Base-by-base conservation (phyloP, 1,284 basidiomycete genomes). In the Farysia itapuensis region DNA sequence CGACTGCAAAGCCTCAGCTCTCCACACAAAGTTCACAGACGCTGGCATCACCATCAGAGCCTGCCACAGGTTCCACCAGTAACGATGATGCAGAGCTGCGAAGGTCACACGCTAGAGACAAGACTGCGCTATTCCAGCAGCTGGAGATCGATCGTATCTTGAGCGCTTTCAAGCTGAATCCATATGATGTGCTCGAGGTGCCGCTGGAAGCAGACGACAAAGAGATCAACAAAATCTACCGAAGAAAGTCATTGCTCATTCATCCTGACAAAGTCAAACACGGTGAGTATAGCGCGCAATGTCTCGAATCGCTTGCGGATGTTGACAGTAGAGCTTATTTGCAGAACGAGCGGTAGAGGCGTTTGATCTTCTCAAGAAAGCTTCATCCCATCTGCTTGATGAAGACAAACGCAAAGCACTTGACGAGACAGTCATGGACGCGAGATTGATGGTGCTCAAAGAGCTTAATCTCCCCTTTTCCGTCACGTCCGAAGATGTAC, bases 241-340 rank as follows among this genome's bases (percentile, higher is more conserved):
- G 82, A 45, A 81, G 80, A 69, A 82, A 81, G 67, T 81, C 80
- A 14, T 75, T 83, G 49, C 67, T 82, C 68, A 82, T 83, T 39
- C 82, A 83, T 64, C 82, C 82, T 13, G 82, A 83, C 72, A 83
- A 82, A 74, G 81, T 81, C 63, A 79, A 82, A 68, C 80, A 82
- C 68, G 51, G 63, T 52, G 43, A 39, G 58, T 37, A n/a, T n/a
- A n/a, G n/a, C n/a, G n/a, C n/a, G n/a, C n/a, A n/a, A n/a, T n/a
- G n/a, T n/a, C n/a, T n/a, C n/a, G n/a, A n/a, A n/a, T n/a, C n/a
- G n/a, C n/a, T n/a, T n/a, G n/a, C n/a, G n/a, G n/a, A n/a, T n/a
- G n/a, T n/a, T n/a, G n/a, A n/a, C n/a, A n/a, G n/a, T n/a, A n/a
- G n/a, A n/a, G 8, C 22, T 7, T n/a, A n/a, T n/a, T n/a, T n/a